A percentile compares a stretch with the other conserved stretches of the same genome.
These are phyloP conservation scores for Gossypium australe DNA, from an alignment of 345 rosid genomes.

Conservation along the genomic window DNA sequence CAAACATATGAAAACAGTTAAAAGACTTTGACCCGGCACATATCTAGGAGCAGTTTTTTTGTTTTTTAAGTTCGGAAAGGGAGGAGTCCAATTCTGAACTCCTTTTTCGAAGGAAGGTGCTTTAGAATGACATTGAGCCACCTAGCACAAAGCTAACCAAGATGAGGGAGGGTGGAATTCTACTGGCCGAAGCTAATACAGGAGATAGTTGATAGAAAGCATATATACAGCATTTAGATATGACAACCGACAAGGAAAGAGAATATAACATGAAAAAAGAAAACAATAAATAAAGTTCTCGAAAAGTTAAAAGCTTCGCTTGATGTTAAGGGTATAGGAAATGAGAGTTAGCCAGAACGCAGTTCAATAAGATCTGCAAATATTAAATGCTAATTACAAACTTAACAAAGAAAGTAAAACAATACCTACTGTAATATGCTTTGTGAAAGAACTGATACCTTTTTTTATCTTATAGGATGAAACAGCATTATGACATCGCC, in stretches of 20 bases:
- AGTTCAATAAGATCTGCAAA: background rate
- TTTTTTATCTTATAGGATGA: conserved; percentile 36
- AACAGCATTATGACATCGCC: conserved; percentile 52
- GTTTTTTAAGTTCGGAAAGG: background rate
- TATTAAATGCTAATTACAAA: conserved; percentile 4
- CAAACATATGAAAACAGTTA: background rate
- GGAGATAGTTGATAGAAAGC: background rate
- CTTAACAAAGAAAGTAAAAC: conserved; percentile 2
- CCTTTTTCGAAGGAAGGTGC: background rate
- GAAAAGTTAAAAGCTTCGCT: background rate
- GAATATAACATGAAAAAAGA: background rate
- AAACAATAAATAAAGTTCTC: background rate
- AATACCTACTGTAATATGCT: conserved; percentile 37
- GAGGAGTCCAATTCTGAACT: background rate
- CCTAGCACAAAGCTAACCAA: background rate
- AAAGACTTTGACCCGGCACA: background rate
- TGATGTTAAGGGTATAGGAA: background rate
- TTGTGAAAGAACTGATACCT: conserved; percentile 40
- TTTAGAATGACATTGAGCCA: background rate
- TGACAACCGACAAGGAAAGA: background rate
- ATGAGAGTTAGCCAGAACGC: background rate
- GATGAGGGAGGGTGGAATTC: background rate
- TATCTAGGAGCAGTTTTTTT: background rate
- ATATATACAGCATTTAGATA: background rate
- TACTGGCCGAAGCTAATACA: background rate